phyloP scores from a whole-genome alignment of 2,329 filamentous ascomycete genomes.

The Aspergillus ochraceus region DNA sequence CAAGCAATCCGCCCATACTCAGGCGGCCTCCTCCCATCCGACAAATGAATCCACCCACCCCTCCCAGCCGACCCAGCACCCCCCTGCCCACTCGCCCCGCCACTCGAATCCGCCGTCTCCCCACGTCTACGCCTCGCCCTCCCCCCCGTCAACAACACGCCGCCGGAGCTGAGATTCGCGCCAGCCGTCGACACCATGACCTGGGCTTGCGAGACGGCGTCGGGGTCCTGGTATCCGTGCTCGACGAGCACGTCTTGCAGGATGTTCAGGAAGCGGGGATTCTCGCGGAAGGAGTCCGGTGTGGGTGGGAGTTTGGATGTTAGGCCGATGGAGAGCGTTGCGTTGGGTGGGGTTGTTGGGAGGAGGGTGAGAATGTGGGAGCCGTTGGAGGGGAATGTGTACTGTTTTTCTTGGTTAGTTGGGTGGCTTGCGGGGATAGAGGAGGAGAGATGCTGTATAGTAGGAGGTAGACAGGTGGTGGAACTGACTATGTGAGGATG shows the following conservation, averaged over 20 bases:
- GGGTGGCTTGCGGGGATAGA: neutral
- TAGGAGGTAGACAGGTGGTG: neutral
- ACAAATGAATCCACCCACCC: slow-evolving; percentile 65
- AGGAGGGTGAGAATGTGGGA: slow-evolving; percentile 57
- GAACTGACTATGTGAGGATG: slow-evolving; percentile 42
- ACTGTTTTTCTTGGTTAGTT: slow-evolving; percentile 37
- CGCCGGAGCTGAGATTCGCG: slow-evolving; percentile 53
- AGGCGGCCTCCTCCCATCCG: slow-evolving; percentile 59
- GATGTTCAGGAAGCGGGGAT: slow-evolving; percentile 56
- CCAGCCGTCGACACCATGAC: slow-evolving; percentile 61
- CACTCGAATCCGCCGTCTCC: slow-evolving; percentile 45
- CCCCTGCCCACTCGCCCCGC: slow-evolving; percentile 60
- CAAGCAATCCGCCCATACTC: slow-evolving; percentile 65
- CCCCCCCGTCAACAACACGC: slow-evolving; percentile 46
- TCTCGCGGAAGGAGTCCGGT: slow-evolving; percentile 56
- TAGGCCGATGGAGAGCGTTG: slow-evolving; percentile 56
- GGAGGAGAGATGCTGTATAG: neutral
- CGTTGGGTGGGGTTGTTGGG: slow-evolving; percentile 54
- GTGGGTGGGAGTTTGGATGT: slow-evolving; percentile 57
- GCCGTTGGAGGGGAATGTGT: slow-evolving; percentile 46
- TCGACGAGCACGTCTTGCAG: slow-evolving; percentile 57
- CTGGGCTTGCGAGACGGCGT: slow-evolving; percentile 58
- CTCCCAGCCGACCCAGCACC: slow-evolving; percentile 58
- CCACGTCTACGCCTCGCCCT: slow-evolving; percentile 36
- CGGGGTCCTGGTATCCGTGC: slow-evolving; percentile 57